Evolutionary conservation across 306 rosid species (phyloP).

Genomic region (Vachellia pachyceras): DNA sequence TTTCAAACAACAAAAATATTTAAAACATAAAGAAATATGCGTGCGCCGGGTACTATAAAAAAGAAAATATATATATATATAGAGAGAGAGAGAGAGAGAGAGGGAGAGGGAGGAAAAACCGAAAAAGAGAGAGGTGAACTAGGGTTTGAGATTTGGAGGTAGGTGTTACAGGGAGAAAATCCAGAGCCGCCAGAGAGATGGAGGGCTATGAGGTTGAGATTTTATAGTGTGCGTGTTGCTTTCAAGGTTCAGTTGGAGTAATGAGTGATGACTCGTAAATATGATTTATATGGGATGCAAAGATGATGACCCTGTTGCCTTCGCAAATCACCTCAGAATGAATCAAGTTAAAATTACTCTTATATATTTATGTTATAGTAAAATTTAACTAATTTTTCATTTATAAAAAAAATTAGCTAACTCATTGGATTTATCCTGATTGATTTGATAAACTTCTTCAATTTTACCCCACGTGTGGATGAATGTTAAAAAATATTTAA

Average conservation of each 20-base stretch:
- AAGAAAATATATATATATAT: too few relatives aligned
- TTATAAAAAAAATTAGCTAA: too few relatives aligned
- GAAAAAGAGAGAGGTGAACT: conserved; percentile 30
- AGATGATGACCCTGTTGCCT: not conserved
- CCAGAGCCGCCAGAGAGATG: conserved; percentile 69
- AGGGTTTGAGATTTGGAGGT: conserved; percentile 66
- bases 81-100: too few relatives aligned
- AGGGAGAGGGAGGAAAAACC: too few relatives aligned
- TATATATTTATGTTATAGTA: too few relatives aligned
- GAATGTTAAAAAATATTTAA: too few relatives aligned
- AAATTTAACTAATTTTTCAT: too few relatives aligned
- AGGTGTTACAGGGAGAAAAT: not conserved
- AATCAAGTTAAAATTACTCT: too few relatives aligned
- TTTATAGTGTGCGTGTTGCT: conserved; percentile 38
- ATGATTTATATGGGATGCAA: not conserved
- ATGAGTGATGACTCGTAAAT: not conserved
- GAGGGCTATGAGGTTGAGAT: not conserved
- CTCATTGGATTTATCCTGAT: too few relatives aligned
- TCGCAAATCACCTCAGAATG: too few relatives aligned
- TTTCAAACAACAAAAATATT: not conserved
- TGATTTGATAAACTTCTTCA: too few relatives aligned
- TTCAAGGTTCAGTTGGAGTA: conserved; percentile 15
- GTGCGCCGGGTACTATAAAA: not conserved
- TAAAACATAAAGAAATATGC: not conserved
- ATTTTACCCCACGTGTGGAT: too few relatives aligned